A percentile compares a stretch with the other conserved stretches of the same genome.
These are phyloP conservation scores for Leccinum pachyderme DNA, from an alignment of 1,284 basidiomycete genomes.

Conservation along the genomic window DNA sequence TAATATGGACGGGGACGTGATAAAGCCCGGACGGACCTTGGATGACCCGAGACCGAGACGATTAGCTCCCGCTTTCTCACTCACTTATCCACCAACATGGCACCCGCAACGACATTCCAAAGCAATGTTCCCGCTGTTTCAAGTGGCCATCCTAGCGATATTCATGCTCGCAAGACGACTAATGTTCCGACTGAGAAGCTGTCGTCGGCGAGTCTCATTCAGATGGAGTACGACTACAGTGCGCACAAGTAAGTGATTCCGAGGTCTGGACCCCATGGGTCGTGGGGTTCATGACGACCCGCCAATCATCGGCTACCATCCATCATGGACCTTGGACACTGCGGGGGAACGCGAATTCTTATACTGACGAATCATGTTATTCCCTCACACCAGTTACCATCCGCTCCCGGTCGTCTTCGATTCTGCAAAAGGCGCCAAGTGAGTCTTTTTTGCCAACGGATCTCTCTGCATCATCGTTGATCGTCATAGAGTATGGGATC, in stretches of 20 bases:
- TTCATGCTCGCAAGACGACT: constrained; percentile 20
- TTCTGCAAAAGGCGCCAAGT: constrained; percentile 85
- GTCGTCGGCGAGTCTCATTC: constrained; percentile 69
- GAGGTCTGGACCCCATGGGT: neutral
- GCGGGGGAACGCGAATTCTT: neutral
- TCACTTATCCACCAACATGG: constrained; percentile 18
- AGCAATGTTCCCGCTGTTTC: neutral
- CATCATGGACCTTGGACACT: neutral
- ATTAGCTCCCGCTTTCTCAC: neutral
- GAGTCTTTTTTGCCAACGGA: constrained; percentile 43
- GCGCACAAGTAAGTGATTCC: constrained; percentile 77
- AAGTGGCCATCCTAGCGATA: constrained; percentile 13
- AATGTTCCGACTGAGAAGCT: constrained; percentile 24
- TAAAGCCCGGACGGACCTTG: neutral
- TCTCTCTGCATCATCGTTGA: constrained; percentile 20
- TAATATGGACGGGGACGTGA: neutral
- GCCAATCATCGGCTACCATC: constrained; percentile 19
- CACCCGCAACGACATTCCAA: constrained; percentile 20
- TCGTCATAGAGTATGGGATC: constrained; percentile 84
- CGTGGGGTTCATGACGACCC: neutral
- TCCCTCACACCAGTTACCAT: constrained; percentile 73
- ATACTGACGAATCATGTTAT: constrained; percentile 28
- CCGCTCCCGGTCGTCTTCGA: constrained; percentile 96
- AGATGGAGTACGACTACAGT: constrained; percentile 79
- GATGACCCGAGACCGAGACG: neutral